These are phyloP conservation scores for Alternaria atra DNA, from an alignment of 2,329 filamentous ascomycete species.

Conservation along the genomic window DNA sequence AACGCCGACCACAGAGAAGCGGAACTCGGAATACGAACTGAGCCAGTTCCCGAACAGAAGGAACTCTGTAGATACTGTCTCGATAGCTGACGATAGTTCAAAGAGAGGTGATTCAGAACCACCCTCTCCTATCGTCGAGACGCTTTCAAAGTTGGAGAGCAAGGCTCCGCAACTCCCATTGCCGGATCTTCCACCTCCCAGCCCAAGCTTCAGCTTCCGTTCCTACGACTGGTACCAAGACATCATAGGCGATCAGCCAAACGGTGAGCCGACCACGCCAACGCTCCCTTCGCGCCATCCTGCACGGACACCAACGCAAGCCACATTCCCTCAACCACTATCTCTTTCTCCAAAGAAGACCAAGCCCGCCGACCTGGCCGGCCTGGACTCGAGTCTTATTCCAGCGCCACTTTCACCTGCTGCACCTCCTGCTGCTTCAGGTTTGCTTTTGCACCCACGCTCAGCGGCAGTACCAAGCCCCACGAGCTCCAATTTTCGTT, in stretches of 20 bases:
- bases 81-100: conserved; percentile 15
- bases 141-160: conserved; percentile 24
- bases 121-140: conserved; percentile 14
- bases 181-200: conserved; percentile 31
- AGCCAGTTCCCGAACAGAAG: conserved; percentile 23
- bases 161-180: conserved; percentile 24
- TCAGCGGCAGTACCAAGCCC: conserved; percentile 26
- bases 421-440: conserved; percentile 18
- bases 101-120: conserved; percentile 5
- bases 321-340: conserved; percentile 13
- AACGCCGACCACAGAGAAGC: conserved; percentile 12
- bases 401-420: conserved; percentile 26
- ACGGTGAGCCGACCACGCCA: conserved; percentile 9
- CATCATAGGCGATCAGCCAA: conserved; percentile 31
- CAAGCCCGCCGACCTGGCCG: background rate
- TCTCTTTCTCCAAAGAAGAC: conserved; percentile 18
- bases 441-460: conserved; percentile 27
- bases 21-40: conserved; percentile 31
- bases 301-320: conserved; percentile 23
- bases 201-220: conserved; percentile 34
- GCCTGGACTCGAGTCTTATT: conserved; percentile 10
- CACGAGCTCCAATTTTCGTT: conserved; percentile 27
- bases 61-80: conserved; percentile 6
- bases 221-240: conserved; percentile 43
- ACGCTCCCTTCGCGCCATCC: background rate